Evolutionary conservation across 148 eudicot genomes (phyloP).

Genomic region (Nepenthes gracilis): DNA sequence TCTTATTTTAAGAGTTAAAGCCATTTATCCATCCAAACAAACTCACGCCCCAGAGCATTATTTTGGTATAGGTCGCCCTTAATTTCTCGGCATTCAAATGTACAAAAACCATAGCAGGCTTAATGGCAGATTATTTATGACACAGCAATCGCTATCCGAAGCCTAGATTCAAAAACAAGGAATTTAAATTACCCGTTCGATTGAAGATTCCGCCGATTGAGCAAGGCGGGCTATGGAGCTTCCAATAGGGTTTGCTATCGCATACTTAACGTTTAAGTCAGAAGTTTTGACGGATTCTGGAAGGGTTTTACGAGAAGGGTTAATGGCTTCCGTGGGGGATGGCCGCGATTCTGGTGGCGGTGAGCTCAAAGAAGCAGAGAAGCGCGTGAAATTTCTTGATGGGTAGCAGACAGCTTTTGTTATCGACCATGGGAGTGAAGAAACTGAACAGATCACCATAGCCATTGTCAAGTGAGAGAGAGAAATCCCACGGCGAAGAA

Average conservation of each 20-base stretch:
- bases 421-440: conserved; percentile 11
- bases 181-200: conserved; percentile 49
- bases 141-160: neutral
- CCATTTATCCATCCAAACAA: too few relatives aligned
- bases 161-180: neutral
- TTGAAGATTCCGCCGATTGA: conserved; percentile 45
- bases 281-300: conserved; percentile 10
- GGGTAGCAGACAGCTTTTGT: neutral
- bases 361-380: conserved; percentile 27
- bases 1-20: too few relatives aligned
- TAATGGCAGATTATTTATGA: neutral
- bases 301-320: conserved; percentile 8
- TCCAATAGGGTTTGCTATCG: conserved; percentile 21
- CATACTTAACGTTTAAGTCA: conserved; percentile 8
- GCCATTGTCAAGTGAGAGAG: neutral
- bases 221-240: conserved; percentile 22
- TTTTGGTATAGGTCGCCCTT: too few relatives aligned
- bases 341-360: conserved; percentile 24
- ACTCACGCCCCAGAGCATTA: too few relatives aligned
- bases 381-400: conserved; percentile 3
- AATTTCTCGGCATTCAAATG: too few relatives aligned
- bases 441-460: conserved; percentile 5
- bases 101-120: too few relatives aligned
- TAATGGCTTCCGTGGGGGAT: neutral
- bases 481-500: neutral